These are phyloP conservation scores for Epichloe brachyelytri DNA, from an alignment of 2,329 filamentous ascomycete species.

Conservation along the genomic window DNA sequence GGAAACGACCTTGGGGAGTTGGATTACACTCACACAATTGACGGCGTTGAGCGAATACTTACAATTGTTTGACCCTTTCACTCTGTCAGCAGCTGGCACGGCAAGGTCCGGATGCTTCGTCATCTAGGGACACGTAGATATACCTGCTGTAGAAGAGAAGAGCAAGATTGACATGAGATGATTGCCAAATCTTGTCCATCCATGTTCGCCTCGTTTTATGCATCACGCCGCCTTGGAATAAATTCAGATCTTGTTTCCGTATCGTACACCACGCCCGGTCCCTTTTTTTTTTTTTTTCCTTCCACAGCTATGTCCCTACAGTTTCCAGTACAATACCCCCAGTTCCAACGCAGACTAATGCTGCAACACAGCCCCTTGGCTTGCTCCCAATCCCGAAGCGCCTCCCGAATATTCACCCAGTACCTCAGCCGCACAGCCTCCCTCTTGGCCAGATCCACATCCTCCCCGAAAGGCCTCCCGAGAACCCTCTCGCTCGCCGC, in stretches of 20 bases:
- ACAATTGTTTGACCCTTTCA: background rate
- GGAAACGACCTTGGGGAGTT: background rate
- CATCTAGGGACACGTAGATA: no score
- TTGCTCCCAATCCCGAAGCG: constrained; percentile 70
- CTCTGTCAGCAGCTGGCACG: background rate
- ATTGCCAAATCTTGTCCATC: no score
- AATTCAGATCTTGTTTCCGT: no score
- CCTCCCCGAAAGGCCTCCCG: constrained; percentile 53
- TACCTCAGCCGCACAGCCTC: constrained; percentile 74
- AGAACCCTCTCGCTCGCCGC: constrained; percentile 47
- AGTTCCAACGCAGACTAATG: constrained; percentile 21
- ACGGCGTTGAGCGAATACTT: constrained; percentile 1
- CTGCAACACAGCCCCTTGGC: constrained; percentile 48
- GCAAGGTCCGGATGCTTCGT: background rate
- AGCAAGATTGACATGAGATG: no score
- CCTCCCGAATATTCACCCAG: constrained; percentile 80
- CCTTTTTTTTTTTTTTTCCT: no score
- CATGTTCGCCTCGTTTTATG: no score
- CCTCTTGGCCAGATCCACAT: constrained; percentile 50
- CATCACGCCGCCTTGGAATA: no score
- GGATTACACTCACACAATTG: background rate
- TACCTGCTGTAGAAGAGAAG: no score
- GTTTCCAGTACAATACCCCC: no score
- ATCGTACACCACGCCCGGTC: no score
- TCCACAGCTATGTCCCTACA: no score